These are phyloP conservation scores for Crepidotus variabilis DNA, from an alignment of 768 basidiomycete genomes.

Conservation along the genomic window DNA sequence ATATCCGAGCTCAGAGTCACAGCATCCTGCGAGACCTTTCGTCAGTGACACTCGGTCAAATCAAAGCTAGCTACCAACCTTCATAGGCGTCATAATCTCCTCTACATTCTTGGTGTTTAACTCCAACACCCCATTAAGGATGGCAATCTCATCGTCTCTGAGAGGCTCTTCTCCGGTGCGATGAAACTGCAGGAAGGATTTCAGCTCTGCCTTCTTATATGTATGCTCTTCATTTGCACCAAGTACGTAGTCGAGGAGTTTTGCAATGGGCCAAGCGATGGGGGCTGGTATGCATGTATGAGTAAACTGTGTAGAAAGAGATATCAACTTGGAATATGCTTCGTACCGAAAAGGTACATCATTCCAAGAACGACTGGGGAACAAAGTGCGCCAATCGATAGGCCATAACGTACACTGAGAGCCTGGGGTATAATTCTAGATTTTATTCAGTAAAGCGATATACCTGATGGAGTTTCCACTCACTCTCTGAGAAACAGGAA, in stretches of 20 bases:
- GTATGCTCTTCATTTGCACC: constrained; percentile 70
- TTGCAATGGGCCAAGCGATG: constrained; percentile 78
- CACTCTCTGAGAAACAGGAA: constrained; percentile 49
- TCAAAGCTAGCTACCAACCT: constrained; percentile 30
- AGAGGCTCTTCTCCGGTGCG: constrained; percentile 74
- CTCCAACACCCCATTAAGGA: constrained; percentile 76
- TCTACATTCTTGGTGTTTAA: constrained; percentile 71
- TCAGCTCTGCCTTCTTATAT: constrained; percentile 81
- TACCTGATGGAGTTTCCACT: constrained; percentile 25
- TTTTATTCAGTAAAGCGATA: neutral
- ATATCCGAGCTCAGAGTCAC: constrained; percentile 75
- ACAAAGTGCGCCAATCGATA: constrained; percentile 74
- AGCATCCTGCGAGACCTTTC: constrained; percentile 53
- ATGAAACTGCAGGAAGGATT: constrained; percentile 78
- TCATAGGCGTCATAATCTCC: constrained; percentile 79
- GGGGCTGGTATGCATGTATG: constrained; percentile 44
- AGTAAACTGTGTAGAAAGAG: neutral
- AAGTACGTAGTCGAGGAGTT: constrained; percentile 79
- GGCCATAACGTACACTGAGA: constrained; percentile 73
- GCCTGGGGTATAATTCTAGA: constrained; percentile 67
- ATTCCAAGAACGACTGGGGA: constrained; percentile 69
- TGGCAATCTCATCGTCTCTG: constrained; percentile 77
- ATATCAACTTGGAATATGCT: too few relatives aligned
- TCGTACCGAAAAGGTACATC: constrained; percentile 60
- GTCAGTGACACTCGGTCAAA: too few relatives aligned